A percentile compares a stretch with the other conserved stretches of the same genome.
These are phyloP conservation scores for Harringtonia lauricola DNA, from an alignment of 2,329 filamentous ascomycete genomes.

Conservation along the genomic window DNA sequence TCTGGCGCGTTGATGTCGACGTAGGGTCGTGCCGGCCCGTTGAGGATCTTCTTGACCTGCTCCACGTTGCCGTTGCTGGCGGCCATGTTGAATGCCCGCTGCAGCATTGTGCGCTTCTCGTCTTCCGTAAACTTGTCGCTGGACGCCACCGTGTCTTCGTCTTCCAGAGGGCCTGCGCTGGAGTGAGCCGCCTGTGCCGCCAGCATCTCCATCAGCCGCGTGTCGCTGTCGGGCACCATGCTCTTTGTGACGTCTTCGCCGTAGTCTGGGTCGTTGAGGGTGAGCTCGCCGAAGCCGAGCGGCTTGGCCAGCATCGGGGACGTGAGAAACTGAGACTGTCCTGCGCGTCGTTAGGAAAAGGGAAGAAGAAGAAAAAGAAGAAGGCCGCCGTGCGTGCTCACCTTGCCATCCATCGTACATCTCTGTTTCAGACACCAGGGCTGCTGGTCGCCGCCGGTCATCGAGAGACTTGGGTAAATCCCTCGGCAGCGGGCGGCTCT, in stretches of 20 bases:
- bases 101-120: constrained; percentile 72
- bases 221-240: constrained; percentile 62
- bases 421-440: constrained; percentile 73
- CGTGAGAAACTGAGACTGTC: constrained; percentile 90
- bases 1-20: constrained; percentile 82
- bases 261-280: constrained; percentile 67
- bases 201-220: constrained; percentile 88
- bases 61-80: constrained; percentile 91
- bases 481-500: constrained; percentile 52
- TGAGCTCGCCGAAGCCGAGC: constrained; percentile 68
- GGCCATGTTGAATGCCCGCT: constrained; percentile 86
- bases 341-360: constrained; percentile 30
- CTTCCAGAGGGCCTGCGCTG: constrained; percentile 54
- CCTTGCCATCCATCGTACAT: constrained; percentile 99
- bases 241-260: constrained; percentile 51
- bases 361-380: constrained; percentile 5
- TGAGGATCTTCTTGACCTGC: constrained; percentile 64
- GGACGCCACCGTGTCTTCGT: constrained; percentile 68
- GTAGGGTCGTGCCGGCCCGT: constrained; percentile 61
- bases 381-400: constrained; percentile 18
- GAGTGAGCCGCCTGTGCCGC: constrained; percentile 84
- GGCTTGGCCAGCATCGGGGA: constrained; percentile 77
- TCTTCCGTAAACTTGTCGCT: constrained; percentile 62
- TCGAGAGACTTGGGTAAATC: constrained; percentile 89
- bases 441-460: constrained; percentile 60